These are phyloP conservation scores for Gypsophila paniculata DNA, from an alignment of 179 eudicot genomes.

Conservation along the genomic window DNA sequence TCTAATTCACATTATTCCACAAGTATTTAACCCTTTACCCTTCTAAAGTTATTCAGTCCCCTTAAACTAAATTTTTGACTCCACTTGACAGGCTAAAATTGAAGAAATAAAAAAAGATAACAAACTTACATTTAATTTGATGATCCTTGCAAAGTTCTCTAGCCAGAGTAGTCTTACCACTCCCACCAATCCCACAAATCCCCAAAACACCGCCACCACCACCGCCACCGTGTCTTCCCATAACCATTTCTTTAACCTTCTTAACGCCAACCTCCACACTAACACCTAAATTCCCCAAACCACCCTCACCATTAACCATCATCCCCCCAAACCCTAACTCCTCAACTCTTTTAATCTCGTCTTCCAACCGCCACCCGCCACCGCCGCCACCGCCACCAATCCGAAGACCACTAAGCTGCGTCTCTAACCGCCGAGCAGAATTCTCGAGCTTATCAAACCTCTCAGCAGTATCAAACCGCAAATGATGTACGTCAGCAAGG, in stretches of 20 bases:
- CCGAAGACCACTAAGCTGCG: conserved; percentile 47
- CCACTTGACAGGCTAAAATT: background rate
- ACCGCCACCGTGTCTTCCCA: conserved; percentile 30
- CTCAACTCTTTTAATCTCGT: conserved; percentile 41
- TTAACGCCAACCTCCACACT: conserved; percentile 55
- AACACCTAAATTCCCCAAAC: conserved; percentile 38
- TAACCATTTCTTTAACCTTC: conserved; percentile 65
- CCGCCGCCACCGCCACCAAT: conserved; percentile 37
- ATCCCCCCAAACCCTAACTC: conserved; percentile 38
- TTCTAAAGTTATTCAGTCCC: too few species aligned
- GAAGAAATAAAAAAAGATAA: background rate
- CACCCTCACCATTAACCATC: conserved; percentile 32
- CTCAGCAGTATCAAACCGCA: conserved; percentile 50
- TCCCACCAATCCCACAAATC: conserved; percentile 75
- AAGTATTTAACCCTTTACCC: too few species aligned
- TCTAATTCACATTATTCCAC: too few species aligned
- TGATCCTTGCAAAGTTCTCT: conserved; percentile 57
- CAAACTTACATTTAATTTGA: conserved; percentile 46
- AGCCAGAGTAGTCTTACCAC: conserved; percentile 84
- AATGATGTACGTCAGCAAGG: conserved; percentile 79
- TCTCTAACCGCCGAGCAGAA: conserved; percentile 42
- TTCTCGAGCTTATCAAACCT: conserved; percentile 59
- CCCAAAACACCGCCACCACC: conserved; percentile 38
- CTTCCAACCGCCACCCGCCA: conserved; percentile 37
- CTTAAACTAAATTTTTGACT: too few species aligned